Percentiles rank a stretch among this genome's conserved stretches.
phyloP scores from a whole-genome alignment of 768 basidiomycete species.

The Tulasnella sp. region DNA sequence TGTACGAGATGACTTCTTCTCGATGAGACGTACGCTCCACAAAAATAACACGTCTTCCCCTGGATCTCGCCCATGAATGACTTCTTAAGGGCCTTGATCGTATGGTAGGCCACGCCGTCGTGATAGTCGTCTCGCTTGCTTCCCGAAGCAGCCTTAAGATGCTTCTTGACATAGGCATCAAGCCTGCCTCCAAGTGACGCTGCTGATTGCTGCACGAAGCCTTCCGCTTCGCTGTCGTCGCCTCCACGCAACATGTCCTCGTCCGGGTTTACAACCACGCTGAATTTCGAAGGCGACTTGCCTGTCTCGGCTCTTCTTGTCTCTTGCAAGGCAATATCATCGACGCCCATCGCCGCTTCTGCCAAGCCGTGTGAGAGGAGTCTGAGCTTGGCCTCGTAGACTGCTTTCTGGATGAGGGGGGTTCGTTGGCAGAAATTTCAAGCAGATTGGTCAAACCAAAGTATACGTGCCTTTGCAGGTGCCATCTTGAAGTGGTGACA shows the following conservation, averaged over 20 bases:
- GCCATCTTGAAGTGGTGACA: conserved; percentile 86
- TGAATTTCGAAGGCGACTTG: not conserved
- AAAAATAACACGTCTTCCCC: conserved; percentile 61
- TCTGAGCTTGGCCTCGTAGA: conserved; percentile 76
- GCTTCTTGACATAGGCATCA: conserved; percentile 53
- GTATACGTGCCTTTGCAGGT: conserved; percentile 48
- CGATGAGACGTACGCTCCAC: conserved; percentile 57
- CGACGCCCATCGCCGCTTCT: conserved; percentile 65
- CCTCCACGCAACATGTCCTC: conserved; percentile 28
- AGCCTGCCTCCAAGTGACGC: conserved; percentile 53
- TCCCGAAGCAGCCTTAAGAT: conserved; percentile 32
- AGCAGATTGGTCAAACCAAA: not conserved
- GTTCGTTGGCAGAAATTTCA: not conserved
- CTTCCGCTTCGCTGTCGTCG: conserved; percentile 34
- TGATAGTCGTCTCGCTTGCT: conserved; percentile 79
- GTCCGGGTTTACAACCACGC: conserved; percentile 23
- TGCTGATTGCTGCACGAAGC: conserved; percentile 40
- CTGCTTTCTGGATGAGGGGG: conserved; percentile 27
- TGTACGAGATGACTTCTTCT: too few relatives aligned
- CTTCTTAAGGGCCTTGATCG: conserved; percentile 75
- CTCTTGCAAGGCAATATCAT: conserved; percentile 31
- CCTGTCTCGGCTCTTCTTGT: not conserved
- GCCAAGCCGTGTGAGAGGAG: conserved; percentile 84
- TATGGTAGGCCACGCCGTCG: conserved; percentile 75
- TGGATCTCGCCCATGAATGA: conserved; percentile 31